These are phyloP conservation scores for Entomortierella lignicola DNA, from an alignment of 192 early-diverging fungal genomes.

Conservation along the genomic window DNA sequence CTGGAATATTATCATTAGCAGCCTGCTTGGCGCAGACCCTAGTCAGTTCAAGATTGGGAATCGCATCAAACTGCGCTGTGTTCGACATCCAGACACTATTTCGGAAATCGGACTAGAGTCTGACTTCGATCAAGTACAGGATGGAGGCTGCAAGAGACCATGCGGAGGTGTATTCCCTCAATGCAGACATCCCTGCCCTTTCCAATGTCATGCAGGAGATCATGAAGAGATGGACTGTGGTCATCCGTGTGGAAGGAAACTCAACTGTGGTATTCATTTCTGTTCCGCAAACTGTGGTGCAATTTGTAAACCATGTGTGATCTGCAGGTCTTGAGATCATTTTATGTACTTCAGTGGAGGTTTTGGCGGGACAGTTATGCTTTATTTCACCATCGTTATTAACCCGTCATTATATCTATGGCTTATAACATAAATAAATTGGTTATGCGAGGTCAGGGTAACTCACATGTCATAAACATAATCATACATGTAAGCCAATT, in stretches of 20 bases:
- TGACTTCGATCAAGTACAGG: constrained; percentile 58
- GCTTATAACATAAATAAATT: no score
- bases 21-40: constrained; percentile 26
- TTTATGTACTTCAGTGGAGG: no score
- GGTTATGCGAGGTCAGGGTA: no score
- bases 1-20: constrained; percentile 59
- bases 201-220: constrained; percentile 21
- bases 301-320: constrained; percentile 16
- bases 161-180: constrained; percentile 48
- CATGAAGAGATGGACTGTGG: constrained; percentile 29
- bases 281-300: constrained; percentile 29
- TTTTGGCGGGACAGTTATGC: constrained; percentile 11
- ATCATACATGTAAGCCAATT: background rate
- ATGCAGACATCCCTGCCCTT: constrained; percentile 50
- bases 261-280: constrained; percentile 22
- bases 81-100: constrained; percentile 46
- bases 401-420: no score
- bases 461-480: background rate
- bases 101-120: constrained; percentile 55
- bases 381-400: no score
- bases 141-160: constrained; percentile 58
- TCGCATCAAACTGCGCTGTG: constrained; percentile 52
- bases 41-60: constrained; percentile 51
- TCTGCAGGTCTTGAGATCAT: background rate
- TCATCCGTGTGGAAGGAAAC: constrained; percentile 24